Evolutionary conservation across 169 alveolate genomes (phyloP).

Genomic region (Babesia microti): DNA sequence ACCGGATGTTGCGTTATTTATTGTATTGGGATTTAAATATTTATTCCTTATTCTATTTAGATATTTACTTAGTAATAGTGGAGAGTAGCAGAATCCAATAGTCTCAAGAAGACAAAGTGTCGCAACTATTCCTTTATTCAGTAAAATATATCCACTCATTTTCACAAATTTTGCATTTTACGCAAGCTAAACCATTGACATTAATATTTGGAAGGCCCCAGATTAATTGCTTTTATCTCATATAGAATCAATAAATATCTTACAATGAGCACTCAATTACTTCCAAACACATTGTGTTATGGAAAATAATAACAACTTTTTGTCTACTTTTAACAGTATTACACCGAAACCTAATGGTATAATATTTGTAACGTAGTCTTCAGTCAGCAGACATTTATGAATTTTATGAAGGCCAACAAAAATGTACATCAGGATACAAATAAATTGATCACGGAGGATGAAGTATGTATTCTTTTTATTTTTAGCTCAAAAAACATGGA

Average conservation of each 20-base stretch:
- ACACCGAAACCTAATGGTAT: slow-evolving; percentile 5
- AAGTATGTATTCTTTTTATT: neutral
- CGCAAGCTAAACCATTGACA: neutral
- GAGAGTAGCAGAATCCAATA: slow-evolving; percentile 29
- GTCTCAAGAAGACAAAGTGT: slow-evolving; percentile 32
- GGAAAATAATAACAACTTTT: too few relatives aligned
- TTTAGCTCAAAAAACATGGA: slow-evolving; percentile 46
- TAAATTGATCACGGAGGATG: neutral
- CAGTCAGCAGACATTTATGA: neutral
- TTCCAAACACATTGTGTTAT: slow-evolving; percentile 4
- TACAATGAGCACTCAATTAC: too few relatives aligned
- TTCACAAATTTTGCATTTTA: neutral
- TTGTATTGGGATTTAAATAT: slow-evolving; percentile 26
- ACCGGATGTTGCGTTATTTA: slow-evolving; percentile 49
- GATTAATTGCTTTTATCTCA: neutral
- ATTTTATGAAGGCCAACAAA: neutral
- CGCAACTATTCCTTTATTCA: slow-evolving; percentile 18
- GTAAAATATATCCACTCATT: neutral
- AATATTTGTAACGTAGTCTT: neutral
- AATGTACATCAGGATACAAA: neutral
- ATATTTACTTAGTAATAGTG: slow-evolving; percentile 18
- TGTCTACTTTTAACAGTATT: too few relatives aligned
- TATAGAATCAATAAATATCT: too few relatives aligned
- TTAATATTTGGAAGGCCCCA: neutral
- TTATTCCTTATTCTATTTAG: slow-evolving; percentile 13